Conservation (phyloP, 2,329 filamentous ascomycete species). For the Coniochaeta sp. region DNA sequence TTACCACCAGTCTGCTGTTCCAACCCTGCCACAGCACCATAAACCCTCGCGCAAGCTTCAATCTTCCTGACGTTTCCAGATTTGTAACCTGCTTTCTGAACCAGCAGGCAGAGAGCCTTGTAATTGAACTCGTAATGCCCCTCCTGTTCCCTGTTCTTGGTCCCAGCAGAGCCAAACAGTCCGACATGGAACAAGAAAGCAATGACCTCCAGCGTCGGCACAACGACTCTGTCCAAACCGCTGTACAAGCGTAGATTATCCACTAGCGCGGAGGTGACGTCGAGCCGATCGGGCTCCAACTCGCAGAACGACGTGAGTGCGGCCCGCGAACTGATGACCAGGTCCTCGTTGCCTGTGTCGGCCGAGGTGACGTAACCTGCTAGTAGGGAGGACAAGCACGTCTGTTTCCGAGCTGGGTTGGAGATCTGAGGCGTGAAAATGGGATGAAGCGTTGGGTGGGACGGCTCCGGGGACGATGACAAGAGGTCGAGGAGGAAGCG, state of each 20-base stretch:
- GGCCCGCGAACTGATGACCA: conserved; percentile 60
- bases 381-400: conserved; percentile 21
- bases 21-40: conserved; percentile 55
- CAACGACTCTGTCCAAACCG: conserved; percentile 54
- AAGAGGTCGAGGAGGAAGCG: conserved; percentile 41
- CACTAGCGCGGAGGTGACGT: conserved; percentile 43
- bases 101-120: conserved; percentile 57
- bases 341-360: conserved; percentile 68
- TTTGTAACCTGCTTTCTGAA: conserved; percentile 77
- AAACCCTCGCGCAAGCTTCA: conserved; percentile 71
- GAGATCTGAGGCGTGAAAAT: neutral
- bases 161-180: conserved; percentile 26
- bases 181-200: conserved; percentile 67
- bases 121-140: conserved; percentile 25
- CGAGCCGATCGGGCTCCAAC: conserved; percentile 29
- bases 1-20: neutral
- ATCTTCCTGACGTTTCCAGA: conserved; percentile 76
- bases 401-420: neutral
- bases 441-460: neutral
- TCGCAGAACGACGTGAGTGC: conserved; percentile 53
- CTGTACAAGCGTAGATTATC: conserved; percentile 44
- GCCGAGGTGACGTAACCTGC: conserved; percentile 66
- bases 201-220: conserved; percentile 69
- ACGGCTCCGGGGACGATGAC: conserved; percentile 5
- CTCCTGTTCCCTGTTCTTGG: conserved; percentile 15